A percentile compares a stretch with the other conserved stretches of the same genome.
Conservation (phyloP, 345 rosid species). For the Linum tenue region DNA sequence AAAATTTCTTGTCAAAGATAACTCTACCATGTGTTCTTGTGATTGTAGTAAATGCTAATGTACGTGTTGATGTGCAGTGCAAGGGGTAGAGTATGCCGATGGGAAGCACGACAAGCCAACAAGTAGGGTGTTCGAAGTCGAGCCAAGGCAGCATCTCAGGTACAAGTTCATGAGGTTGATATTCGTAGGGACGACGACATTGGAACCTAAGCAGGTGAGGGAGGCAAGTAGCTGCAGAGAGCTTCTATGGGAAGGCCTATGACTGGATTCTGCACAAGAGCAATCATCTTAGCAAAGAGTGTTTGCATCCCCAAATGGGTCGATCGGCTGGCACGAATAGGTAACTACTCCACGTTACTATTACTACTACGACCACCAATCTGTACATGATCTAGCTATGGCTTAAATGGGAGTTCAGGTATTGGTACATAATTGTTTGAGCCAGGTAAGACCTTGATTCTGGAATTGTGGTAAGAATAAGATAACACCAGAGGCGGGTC, state of each 20-base stretch:
- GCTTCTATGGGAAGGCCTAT: background rate
- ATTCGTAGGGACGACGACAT: conserved; percentile 1
- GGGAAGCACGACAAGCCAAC: background rate
- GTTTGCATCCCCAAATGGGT: conserved; percentile 3
- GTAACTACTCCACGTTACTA: background rate
- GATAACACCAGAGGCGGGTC: no score
- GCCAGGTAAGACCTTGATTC: no score
- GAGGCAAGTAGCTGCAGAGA: background rate
- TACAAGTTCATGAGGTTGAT: background rate
- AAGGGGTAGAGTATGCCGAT: conserved; percentile 1
- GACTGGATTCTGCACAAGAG: background rate
- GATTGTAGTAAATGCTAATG: no score
- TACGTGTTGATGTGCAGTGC: background rate
- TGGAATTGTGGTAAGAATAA: no score
- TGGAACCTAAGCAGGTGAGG: conserved; percentile 3
- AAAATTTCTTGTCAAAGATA: no score
- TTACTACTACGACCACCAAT: no score
- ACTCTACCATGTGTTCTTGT: no score
- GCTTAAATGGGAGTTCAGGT: no score
- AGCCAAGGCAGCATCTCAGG: background rate
- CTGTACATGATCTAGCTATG: no score
- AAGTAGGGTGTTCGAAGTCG: conserved; percentile 1
- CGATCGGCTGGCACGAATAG: background rate
- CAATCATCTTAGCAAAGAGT: conserved; percentile 1
- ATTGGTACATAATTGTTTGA: no score